Percentiles rank a stretch among this genome's conserved stretches.
phyloP scores from a whole-genome alignment of 2,329 filamentous ascomycete species.

The Ophiocordyceps sinensis region DNA sequence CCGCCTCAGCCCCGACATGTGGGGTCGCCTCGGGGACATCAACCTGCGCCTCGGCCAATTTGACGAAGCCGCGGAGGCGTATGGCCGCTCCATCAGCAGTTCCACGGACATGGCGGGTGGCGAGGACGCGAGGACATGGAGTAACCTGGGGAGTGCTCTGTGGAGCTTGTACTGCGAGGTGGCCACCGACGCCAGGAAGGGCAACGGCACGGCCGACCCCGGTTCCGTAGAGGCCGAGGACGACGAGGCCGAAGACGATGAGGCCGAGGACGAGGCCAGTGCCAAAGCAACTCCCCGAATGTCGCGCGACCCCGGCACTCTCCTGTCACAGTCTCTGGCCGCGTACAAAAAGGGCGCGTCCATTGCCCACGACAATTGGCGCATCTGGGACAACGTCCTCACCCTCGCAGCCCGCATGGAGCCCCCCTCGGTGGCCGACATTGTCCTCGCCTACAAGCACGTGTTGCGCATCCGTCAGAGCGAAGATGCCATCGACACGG shows the following conservation, averaged over 20 bases:
- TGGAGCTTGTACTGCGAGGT: constrained; percentile 51
- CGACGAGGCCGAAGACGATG: constrained; percentile 16
- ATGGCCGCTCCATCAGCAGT: constrained; percentile 61
- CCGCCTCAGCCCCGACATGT: constrained; percentile 66
- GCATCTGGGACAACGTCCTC: constrained; percentile 95
- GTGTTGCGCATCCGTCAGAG: constrained; percentile 65
- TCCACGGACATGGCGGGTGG: constrained; percentile 53
- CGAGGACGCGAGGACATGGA: constrained; percentile 84
- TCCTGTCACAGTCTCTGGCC: constrained; percentile 60
- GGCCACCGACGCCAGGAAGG: constrained; percentile 20
- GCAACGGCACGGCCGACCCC: constrained; percentile 10
- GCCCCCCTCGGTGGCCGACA: constrained; percentile 61
- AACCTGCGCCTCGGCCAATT: constrained; percentile 65
- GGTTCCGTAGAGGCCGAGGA: constrained; percentile 3
- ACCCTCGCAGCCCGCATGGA: constrained; percentile 67
- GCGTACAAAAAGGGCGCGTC: constrained; percentile 80
- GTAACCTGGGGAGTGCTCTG: constrained; percentile 78
- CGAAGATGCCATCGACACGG: constrained; percentile 64
- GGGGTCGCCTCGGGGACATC: constrained; percentile 85
- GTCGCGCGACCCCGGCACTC: constrained; percentile 37
- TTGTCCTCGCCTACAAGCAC: constrained; percentile 59
- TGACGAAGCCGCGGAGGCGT: constrained; percentile 68
- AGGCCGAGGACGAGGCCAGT: constrained; percentile 14
- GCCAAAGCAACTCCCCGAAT: constrained; percentile 8
- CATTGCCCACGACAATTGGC: constrained; percentile 72